phyloP scores from a whole-genome alignment of 2,329 filamentous ascomycete genomes.

The Cladosporium sp. region DNA sequence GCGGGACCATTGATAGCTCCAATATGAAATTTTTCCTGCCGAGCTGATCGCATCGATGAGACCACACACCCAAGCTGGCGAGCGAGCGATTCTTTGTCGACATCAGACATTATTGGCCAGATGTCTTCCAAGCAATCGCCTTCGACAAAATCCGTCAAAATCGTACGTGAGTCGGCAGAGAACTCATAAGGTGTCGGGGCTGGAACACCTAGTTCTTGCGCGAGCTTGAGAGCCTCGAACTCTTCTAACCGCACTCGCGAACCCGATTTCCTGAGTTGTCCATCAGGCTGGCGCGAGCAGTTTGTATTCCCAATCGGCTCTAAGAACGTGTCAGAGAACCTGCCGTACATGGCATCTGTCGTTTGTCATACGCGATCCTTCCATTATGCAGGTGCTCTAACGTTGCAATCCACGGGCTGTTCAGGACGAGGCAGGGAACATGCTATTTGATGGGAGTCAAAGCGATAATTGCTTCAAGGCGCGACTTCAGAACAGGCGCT shows the following conservation, averaged over 20 bases:
- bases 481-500: too few relatives aligned
- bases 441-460: too few relatives aligned
- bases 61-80: constrained; percentile 11
- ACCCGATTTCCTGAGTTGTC: too few relatives aligned
- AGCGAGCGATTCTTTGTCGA: constrained; percentile 13
- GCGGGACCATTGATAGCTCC: constrained; percentile 8
- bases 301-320: too few relatives aligned
- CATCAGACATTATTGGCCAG: constrained; percentile 11
- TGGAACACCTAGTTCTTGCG: not conserved
- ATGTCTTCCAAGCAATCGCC: constrained; percentile 15
- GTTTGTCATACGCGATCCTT: too few relatives aligned
- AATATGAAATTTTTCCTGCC: constrained; percentile 4
- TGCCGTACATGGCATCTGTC: too few relatives aligned
- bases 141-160: constrained; percentile 16
- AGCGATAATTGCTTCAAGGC: too few relatives aligned
- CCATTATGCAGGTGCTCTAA: too few relatives aligned
- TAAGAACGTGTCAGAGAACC: too few relatives aligned
- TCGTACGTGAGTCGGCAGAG: not conserved
- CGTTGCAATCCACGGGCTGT: too few relatives aligned
- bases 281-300: too few relatives aligned
- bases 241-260: not conserved
- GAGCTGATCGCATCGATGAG: constrained; percentile 13
- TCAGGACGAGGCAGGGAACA: too few relatives aligned
- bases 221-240: constrained; percentile 1
- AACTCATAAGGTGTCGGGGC: not conserved